Evolutionary conservation across 371 early-diverging fungal genomes (phyloP).

Genomic region (Mucor indicus): DNA sequence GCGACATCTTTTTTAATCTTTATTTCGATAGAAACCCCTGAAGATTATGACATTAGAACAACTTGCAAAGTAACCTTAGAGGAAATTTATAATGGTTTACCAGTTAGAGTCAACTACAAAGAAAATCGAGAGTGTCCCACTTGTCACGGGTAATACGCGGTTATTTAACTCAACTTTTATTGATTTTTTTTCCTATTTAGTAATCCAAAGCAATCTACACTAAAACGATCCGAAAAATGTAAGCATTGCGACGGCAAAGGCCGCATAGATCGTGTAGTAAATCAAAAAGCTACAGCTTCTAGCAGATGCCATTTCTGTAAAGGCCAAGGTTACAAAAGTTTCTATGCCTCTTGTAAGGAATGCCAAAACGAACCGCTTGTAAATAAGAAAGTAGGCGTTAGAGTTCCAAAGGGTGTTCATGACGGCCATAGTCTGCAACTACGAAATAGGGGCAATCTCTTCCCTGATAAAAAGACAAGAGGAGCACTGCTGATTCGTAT

Average conservation of each 20-base stretch:
- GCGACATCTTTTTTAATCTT: background rate
- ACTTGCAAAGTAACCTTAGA: background rate
- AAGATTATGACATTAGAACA: background rate
- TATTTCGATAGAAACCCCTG: background rate
- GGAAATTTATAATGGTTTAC: background rate
- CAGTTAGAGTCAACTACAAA: background rate
- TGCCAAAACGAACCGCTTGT: background rate
- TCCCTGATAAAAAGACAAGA: background rate
- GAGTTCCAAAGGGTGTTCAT: slow-evolving; percentile 2
- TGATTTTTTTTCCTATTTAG: background rate
- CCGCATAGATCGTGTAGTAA: background rate
- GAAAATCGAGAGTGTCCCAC: background rate
- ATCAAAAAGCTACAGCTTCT: background rate
- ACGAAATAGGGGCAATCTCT: background rate
- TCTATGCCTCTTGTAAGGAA: background rate
- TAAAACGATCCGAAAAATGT: background rate
- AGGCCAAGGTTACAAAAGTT: background rate
- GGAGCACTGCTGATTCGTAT: background rate
- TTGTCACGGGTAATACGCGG: background rate
- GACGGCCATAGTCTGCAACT: background rate
- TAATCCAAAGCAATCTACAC: background rate
- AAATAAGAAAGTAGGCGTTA: background rate
- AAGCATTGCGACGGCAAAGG: slow-evolving; percentile 1
- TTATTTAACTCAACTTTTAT: background rate
- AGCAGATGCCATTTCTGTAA: background rate